phyloP scores from a whole-genome alignment of 345 rosid genomes.

The Mallotus nudiflorus region DNA sequence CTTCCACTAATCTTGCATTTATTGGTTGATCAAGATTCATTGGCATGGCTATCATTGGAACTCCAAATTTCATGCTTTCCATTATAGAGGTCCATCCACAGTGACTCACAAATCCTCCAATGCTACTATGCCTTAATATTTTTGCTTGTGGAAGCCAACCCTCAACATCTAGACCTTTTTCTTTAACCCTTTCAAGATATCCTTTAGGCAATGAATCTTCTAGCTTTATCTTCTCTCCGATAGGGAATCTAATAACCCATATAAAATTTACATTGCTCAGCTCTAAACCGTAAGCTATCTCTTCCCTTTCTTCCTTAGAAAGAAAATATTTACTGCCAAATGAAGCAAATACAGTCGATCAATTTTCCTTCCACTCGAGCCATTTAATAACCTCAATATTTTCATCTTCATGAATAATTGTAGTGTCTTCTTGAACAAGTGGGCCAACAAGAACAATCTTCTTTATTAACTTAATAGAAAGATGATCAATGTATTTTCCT shows the following conservation, averaged over 20 bases:
- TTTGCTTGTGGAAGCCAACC: slow-evolving; percentile 42
- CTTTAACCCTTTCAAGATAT: slow-evolving; percentile 21
- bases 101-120: slow-evolving; percentile 44
- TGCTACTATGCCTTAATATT: slow-evolving; percentile 26
- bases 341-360: slow-evolving; percentile 27
- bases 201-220: slow-evolving; percentile 35
- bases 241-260: slow-evolving; percentile 34
- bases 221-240: slow-evolving; percentile 5
- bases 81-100: slow-evolving; percentile 44
- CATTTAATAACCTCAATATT: slow-evolving; percentile 21
- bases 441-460: slow-evolving; percentile 25
- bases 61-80: slow-evolving; percentile 36
- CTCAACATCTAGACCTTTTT: slow-evolving; percentile 31
- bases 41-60: slow-evolving; percentile 38
- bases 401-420: neutral
- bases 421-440: slow-evolving; percentile 28
- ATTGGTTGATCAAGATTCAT: slow-evolving; percentile 37
- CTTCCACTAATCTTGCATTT: slow-evolving; percentile 31
- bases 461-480: slow-evolving; percentile 20
- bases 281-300: slow-evolving; percentile 37
- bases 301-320: slow-evolving; percentile 31
- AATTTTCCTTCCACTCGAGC: slow-evolving; percentile 20
- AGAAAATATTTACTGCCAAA: slow-evolving; percentile 37
- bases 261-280: slow-evolving; percentile 29
- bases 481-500: slow-evolving; percentile 30